These are phyloP conservation scores for Ceratocystis variospora DNA, from an alignment of 2,329 filamentous ascomycete genomes.

Conservation along the genomic window DNA sequence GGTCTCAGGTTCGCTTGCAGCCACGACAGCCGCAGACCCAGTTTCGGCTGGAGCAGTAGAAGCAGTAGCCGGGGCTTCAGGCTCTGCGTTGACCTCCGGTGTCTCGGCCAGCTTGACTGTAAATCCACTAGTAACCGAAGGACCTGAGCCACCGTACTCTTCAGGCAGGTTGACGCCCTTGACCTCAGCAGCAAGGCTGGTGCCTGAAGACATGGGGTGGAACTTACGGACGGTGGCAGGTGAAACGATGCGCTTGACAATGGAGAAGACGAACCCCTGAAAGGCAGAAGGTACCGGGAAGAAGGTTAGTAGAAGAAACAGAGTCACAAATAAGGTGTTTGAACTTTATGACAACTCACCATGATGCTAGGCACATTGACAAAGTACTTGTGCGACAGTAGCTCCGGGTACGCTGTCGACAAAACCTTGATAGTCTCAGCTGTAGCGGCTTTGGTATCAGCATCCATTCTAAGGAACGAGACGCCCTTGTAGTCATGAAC, in stretches of 20 bases:
- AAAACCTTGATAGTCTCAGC: conserved; percentile 73
- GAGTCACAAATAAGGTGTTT: neutral
- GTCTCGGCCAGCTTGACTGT: conserved; percentile 24
- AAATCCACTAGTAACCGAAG: conserved; percentile 29
- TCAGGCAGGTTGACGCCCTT: conserved; percentile 50
- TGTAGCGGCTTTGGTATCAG: conserved; percentile 59
- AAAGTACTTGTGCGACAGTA: conserved; percentile 78
- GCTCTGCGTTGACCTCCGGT: conserved; percentile 13
- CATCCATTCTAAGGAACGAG: conserved; percentile 72
- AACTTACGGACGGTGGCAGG: conserved; percentile 66
- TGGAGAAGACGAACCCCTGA: conserved; percentile 58
- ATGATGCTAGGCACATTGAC: conserved; percentile 86
- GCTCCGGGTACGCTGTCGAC: conserved; percentile 73
- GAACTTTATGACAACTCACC: conserved; percentile 25
- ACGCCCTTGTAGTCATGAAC: conserved; percentile 87
- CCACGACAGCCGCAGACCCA: conserved; percentile 14
- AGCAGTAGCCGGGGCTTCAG: conserved; percentile 15
- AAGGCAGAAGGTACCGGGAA: neutral
- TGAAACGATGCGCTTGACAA: conserved; percentile 63
- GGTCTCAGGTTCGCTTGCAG: conserved; percentile 11
- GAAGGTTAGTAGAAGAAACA: neutral
- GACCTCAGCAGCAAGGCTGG: conserved; percentile 49
- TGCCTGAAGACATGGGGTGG: conserved; percentile 62
- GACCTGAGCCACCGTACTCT: conserved; percentile 64
- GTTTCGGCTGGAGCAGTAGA: neutral